These are phyloP conservation scores for Raffaelea ambrosiae DNA, from an alignment of 2,329 filamentous ascomycete species.

Conservation along the genomic window DNA sequence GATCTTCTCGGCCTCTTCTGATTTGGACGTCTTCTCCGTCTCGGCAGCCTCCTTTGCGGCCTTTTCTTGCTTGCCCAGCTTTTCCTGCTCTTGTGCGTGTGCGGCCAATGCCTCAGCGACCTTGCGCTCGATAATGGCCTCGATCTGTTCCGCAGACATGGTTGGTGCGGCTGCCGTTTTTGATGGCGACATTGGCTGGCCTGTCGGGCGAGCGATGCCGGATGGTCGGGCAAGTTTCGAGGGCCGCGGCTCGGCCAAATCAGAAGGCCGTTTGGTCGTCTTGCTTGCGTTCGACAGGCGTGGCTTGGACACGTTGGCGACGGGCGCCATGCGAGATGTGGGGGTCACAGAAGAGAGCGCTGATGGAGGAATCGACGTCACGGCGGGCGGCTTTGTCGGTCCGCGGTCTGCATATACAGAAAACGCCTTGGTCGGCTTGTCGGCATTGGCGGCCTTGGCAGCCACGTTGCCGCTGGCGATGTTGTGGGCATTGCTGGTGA, in stretches of 20 bases:
- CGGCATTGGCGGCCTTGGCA: slow-evolving; percentile 24
- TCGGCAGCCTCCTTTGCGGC: slow-evolving; percentile 22
- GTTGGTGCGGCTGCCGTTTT: slow-evolving; percentile 10
- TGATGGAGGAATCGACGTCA: slow-evolving; percentile 4
- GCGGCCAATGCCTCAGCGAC: slow-evolving; percentile 82
- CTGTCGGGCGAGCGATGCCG: not conserved
- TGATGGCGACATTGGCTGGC: no score
- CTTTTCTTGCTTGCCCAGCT: slow-evolving; percentile 27
- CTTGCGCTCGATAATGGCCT: slow-evolving; percentile 86
- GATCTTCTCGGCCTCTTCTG: not conserved
- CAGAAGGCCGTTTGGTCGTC: slow-evolving; percentile 29
- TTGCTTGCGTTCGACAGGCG: slow-evolving; percentile 20
- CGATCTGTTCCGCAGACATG: slow-evolving; percentile 62
- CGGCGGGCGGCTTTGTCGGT: slow-evolving; percentile 6
- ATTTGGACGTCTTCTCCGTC: slow-evolving; percentile 14
- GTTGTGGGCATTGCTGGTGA: slow-evolving; percentile 64
- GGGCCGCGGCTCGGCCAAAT: slow-evolving; percentile 27
- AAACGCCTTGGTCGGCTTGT: slow-evolving; percentile 75
- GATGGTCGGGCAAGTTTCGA: slow-evolving; percentile 33
- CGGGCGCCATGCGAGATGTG: slow-evolving; percentile 8
- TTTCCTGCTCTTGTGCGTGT: slow-evolving; percentile 43
- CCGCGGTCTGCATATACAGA: slow-evolving; percentile 72
- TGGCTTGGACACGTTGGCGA: slow-evolving; percentile 24
- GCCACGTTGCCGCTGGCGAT: slow-evolving; percentile 53
- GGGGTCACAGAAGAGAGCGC: slow-evolving; percentile 10